phyloP scores from a whole-genome alignment of 805 yeast genomes.

The Lipomyces spencermartinsiae region DNA sequence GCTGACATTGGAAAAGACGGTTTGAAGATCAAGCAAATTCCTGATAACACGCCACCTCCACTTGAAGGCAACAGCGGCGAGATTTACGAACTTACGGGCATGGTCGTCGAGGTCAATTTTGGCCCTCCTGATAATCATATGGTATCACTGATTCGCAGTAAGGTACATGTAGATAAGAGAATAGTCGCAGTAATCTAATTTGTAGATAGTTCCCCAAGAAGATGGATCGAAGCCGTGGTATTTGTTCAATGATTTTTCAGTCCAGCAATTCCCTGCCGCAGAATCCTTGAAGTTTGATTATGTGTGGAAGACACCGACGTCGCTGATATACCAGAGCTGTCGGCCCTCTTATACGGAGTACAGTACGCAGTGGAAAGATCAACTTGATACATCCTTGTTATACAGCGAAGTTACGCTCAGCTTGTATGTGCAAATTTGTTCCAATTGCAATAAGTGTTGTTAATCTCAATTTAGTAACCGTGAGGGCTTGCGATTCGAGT shows the following conservation, averaged over 20 bases:
- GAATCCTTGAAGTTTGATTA: constrained; percentile 77
- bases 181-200: neutral
- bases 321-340: constrained; percentile 66
- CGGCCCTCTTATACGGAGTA: constrained; percentile 45
- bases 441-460: constrained; percentile 34
- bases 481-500: constrained; percentile 64
- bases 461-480: constrained; percentile 60
- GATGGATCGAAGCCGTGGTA: constrained; percentile 61
- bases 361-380: constrained; percentile 55
- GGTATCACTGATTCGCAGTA: constrained; percentile 46
- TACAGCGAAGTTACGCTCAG: constrained; percentile 60
- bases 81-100: constrained; percentile 46
- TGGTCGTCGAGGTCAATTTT: constrained; percentile 46
- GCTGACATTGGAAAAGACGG: constrained; percentile 18
- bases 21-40: constrained; percentile 13
- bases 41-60: neutral
- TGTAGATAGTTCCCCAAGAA: constrained; percentile 20
- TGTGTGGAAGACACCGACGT: constrained; percentile 85
- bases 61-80: neutral
- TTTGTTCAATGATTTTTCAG: constrained; percentile 90
- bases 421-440: constrained; percentile 5
- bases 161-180: neutral
- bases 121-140: constrained; percentile 45
- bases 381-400: constrained; percentile 67
- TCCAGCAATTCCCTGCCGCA: constrained; percentile 69